Evolutionary conservation across 2,329 filamentous ascomycete genomes (phyloP).

Genomic region (Ceratocystis harringtonii): DNA sequence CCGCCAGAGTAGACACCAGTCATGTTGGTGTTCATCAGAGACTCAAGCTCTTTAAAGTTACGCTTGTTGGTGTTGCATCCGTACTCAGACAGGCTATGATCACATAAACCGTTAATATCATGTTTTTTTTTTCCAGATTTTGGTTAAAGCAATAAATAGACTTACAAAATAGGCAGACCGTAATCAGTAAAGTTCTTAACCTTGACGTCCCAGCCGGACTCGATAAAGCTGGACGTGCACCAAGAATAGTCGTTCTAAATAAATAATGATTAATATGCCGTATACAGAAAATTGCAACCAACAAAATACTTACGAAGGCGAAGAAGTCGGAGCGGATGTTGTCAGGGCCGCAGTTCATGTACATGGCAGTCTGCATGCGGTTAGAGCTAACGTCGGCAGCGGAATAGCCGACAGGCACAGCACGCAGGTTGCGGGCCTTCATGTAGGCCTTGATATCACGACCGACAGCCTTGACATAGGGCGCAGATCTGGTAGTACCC

Average conservation of each 20-base stretch:
- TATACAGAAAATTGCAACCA: conserved; percentile 18
- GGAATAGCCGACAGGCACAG: conserved; percentile 60
- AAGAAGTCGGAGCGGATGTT: conserved; percentile 79
- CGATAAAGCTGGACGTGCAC: conserved; percentile 57
- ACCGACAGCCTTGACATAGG: conserved; percentile 64
- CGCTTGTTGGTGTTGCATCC: conserved; percentile 75
- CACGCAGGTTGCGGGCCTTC: conserved; percentile 43
- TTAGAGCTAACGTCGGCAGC: conserved; percentile 72
- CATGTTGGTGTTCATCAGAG: conserved; percentile 76
- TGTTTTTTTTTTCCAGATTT: background rate
- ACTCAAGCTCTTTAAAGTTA: conserved; percentile 61
- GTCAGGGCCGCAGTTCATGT: conserved; percentile 86
- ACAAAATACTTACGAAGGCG: conserved; percentile 37
- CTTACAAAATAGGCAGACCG: conserved; percentile 67
- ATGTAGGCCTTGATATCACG: conserved; percentile 64
- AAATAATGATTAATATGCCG: conserved; percentile 16
- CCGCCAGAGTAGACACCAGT: conserved; percentile 84
- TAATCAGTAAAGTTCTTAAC: conserved; percentile 78
- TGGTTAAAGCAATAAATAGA: conserved; percentile 22
- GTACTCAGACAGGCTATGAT: conserved; percentile 63
- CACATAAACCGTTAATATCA: background rate
- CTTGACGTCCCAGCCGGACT: conserved; percentile 74
- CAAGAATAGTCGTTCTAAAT: conserved; percentile 64
- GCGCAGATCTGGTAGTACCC: conserved; percentile 48
- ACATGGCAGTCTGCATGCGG: conserved; percentile 71